Evolutionary conservation across 2,329 filamentous ascomycete species (phyloP), one percentile per base, ranked within the genome.

Genomic region (Triangularia verruculosa): DNA sequence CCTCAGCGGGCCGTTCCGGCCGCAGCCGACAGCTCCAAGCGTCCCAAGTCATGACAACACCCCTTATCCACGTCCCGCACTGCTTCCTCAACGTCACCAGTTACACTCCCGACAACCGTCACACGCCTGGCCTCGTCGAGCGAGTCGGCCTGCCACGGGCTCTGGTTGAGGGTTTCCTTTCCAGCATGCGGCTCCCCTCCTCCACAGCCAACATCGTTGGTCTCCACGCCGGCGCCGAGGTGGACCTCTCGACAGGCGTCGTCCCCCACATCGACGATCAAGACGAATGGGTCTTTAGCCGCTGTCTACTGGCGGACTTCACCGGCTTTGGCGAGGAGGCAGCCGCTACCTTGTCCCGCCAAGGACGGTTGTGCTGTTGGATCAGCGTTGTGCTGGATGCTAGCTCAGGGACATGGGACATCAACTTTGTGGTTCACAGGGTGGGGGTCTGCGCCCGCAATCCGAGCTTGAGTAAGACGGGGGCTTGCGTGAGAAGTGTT

Each of bases 251-350:
- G 13, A 39, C 34, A n/a, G 17, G 13, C 34, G 13, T 15, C 34
- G 34, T 39, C 34, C 61, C 59, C 1, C 68, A 71, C 64, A 64
- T 66, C 22, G 69, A 71, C 61, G 69, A 71, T 62, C 60, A 51
- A 30, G 59, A 65, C 61, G 68, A 70, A 12, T 71, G 68, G 69
- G 69, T 70, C 30, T 67, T 61, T 32, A 66, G 68, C 5, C 67
- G 69, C 56, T 71, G 68, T 55, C 32, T 69, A 11, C 61, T 68
- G 56, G 57, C 66, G n/a, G 69, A 70, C 27, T 71, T 70, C 47
- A 68, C 69, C 4, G 66, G 59, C 28, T 51, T 71, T 22, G 58
- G 63, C 56, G 66, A 66, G 53, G 65, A 67, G 39, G 61, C 69
- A 32, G 69, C 69, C 24, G 59, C 63, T 51, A 47, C 7, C 13